A percentile compares a stretch with the other conserved stretches of the same genome.
phyloP scores from a whole-genome alignment of 306 rosid species.

The Styphnolobium japonicum region DNA sequence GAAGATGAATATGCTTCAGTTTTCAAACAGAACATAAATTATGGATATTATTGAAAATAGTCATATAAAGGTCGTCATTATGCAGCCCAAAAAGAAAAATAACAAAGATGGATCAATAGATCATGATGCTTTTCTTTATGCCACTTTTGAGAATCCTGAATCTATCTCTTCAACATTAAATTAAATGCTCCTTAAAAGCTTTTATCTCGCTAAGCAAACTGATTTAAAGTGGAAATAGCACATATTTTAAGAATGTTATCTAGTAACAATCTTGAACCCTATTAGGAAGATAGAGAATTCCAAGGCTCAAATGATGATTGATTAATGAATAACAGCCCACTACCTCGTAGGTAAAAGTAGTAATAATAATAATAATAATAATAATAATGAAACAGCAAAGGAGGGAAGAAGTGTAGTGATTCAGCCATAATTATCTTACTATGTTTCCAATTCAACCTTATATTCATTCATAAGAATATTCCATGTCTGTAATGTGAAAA shows the following conservation, averaged over 20 bases:
- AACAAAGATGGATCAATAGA: neutral
- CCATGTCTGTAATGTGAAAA: neutral
- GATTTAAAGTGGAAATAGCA: neutral
- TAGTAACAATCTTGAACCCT: neutral
- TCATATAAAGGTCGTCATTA: neutral
- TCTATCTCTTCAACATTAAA: slow-evolving; percentile 2
- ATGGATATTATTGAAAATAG: slow-evolving; percentile 16
- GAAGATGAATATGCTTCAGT: neutral
- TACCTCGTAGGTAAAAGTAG: neutral
- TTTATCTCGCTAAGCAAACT: neutral
- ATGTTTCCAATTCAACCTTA: neutral
- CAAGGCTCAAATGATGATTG: neutral
- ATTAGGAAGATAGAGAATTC: neutral
- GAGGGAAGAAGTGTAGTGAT: neutral
- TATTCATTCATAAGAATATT: neutral
- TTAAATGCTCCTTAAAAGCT: neutral
- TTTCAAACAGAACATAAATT: neutral
- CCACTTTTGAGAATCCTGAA: neutral
- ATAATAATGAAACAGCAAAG: neutral
- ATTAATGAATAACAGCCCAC: neutral
- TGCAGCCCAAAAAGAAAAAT: neutral
- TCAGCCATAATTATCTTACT: neutral
- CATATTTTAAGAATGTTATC: neutral
- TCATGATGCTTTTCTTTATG: neutral
- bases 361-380: no score